Evolutionary conservation across 2,329 filamentous ascomycete genomes (phyloP), one percentile per base, ranked within the genome.

Genomic region (Colletotrichum neosansevieriae): DNA sequence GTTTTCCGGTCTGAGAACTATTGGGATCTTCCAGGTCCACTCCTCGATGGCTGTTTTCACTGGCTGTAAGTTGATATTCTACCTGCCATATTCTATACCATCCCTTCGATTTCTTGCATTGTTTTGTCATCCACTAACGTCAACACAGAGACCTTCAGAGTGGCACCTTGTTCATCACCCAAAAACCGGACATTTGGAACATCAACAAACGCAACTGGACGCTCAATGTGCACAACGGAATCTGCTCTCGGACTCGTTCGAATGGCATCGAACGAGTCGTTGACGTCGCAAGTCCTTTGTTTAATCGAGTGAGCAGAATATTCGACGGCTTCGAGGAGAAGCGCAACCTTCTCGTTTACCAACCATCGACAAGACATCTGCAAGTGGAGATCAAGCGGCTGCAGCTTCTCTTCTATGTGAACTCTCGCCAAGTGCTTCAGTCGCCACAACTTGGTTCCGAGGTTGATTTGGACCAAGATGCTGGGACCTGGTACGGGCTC

Each of bases 401-500:
- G 2, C 82, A 89, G 50, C 75, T 91, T 0, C 76, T 73, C 0
- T 91, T 91, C 70, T 67, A 44, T 1, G 85, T 91, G 1, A 87
- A 86, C 54, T 0, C 11, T 0, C 69, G 72, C 0, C 74, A 78
- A 0, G 68, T 83, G 0, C 79, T 92, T 0, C 70, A 82, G 13
- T 89, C 81, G 17, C 75, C 58, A 0, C 81, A 90, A 69, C 79
- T 91, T 0, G 74, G 76, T 0, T 79, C 84, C 0, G 81, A 86
- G 47, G 79, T 93, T 1, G 87, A 90, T 58, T 73, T 75, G 0
- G 71, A 86, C 9, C 91, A 93, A 72, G 85, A 91, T 58, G 77
- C 84, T 0, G 90, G 89, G 0, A 88, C 87, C 0, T 82, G 86
- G 72, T 85, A 91, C 65, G 90, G 90, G 0, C 77, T 92, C 0